A percentile compares a stretch with the other conserved stretches of the same genome.
Evolutionary conservation across 805 yeast species (phyloP).

Genomic region (Yarrowia phangngaensis): DNA sequence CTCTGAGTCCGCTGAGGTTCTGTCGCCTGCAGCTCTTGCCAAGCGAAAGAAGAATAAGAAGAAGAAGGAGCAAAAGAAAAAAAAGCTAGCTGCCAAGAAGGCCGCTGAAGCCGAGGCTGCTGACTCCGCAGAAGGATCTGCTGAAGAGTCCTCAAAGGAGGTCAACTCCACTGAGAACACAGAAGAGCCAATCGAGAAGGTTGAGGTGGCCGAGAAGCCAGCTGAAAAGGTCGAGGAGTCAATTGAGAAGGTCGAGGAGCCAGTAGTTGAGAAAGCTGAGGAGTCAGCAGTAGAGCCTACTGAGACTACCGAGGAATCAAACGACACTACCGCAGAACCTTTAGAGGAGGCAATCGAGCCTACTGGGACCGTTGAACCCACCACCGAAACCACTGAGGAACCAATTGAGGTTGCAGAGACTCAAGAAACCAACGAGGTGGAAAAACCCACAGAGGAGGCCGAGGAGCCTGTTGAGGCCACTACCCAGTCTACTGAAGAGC

Average conservation of each 20-base stretch:
- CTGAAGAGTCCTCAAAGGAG: not conserved
- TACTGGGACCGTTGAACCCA: no score
- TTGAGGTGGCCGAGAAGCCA: not conserved
- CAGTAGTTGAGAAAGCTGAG: not conserved
- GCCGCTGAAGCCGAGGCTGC: not conserved
- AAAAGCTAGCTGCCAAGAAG: slow-evolving; percentile 1
- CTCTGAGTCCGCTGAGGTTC: not conserved
- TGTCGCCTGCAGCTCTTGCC: not conserved
- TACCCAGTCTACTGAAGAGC: not conserved
- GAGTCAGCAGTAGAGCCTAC: not conserved
- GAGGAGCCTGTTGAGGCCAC: not conserved
- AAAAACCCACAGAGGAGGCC: not conserved
- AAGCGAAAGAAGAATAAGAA: slow-evolving; percentile 23
- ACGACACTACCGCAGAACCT: not conserved
- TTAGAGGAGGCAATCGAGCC: not conserved
- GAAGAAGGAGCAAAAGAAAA: slow-evolving; percentile 14
- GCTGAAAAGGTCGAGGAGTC: not conserved
- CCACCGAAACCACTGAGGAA: not conserved
- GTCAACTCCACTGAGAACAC: not conserved
- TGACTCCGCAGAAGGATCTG: not conserved
- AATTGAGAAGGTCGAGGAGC: not conserved
- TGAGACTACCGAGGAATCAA: not conserved
- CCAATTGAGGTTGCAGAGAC: not conserved
- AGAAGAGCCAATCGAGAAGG: not conserved
- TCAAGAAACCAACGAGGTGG: no score